Percentiles rank a stretch among this genome's conserved stretches.
Evolutionary conservation across 192 early-diverging fungal species (phyloP).

Genomic region (Coemansia sp.): DNA sequence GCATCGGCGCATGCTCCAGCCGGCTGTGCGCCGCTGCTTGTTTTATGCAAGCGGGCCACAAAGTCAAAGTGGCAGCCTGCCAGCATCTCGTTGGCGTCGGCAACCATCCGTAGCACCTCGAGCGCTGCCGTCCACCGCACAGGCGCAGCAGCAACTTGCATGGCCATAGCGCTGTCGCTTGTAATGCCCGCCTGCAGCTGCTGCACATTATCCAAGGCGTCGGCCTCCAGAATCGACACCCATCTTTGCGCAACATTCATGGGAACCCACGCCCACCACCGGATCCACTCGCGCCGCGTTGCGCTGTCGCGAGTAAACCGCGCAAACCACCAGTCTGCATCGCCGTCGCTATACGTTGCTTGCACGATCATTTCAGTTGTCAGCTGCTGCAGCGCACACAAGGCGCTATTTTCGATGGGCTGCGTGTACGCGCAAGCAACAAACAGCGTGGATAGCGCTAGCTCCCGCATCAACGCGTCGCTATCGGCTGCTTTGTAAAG

Average conservation of each 20-base stretch:
- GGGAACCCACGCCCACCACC: constrained; percentile 45
- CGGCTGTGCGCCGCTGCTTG: neutral
- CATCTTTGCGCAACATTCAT: constrained; percentile 26
- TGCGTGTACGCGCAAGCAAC: neutral
- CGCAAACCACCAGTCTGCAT: constrained; percentile 26
- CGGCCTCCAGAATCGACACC: constrained; percentile 17
- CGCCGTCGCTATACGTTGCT: neutral
- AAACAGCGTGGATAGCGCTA: constrained; percentile 22
- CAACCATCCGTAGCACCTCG: constrained; percentile 44
- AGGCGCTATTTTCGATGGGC: neutral
- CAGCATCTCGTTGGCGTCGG: constrained; percentile 23
- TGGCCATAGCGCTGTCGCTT: constrained; percentile 20
- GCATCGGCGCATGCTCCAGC: neutral
- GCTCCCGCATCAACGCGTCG: constrained; percentile 11
- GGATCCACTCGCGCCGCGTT: constrained; percentile 34
- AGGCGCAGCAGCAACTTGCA: constrained; percentile 19
- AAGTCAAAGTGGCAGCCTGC: constrained; percentile 5
- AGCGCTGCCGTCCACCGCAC: constrained; percentile 31
- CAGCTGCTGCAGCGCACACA: constrained; percentile 11
- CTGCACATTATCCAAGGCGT: constrained; percentile 16
- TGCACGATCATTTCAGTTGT: constrained; percentile 16
- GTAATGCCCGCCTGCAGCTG: constrained; percentile 24
- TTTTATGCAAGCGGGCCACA: neutral
- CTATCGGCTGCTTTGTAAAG: neutral
- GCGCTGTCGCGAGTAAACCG: constrained; percentile 26